These are phyloP conservation scores for Pyrus communis DNA, from an alignment of 306 rosid genomes.

Conservation along the genomic window DNA sequence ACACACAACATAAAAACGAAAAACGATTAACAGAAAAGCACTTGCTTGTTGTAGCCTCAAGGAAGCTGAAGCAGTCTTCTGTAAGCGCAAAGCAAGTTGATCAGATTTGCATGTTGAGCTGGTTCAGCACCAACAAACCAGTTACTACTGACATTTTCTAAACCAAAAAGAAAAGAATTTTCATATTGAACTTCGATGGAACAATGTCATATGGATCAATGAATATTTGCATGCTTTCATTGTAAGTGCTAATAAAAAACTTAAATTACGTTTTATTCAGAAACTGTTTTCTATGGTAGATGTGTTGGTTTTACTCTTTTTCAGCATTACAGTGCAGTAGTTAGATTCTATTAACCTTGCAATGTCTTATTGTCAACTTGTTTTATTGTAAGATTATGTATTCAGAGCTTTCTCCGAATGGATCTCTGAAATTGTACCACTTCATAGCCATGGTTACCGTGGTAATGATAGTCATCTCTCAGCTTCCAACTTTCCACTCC, in stretches of 20 bases:
- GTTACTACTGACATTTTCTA: not conserved
- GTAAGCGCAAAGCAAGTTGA: too few species aligned
- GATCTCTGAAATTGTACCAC: constrained; percentile 68
- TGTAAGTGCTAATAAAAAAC: not conserved
- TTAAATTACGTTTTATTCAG: not conserved
- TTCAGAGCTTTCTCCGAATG: constrained; percentile 54
- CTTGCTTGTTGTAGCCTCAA: too few species aligned
- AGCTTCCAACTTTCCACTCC: constrained; percentile 85
- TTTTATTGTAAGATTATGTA: constrained; percentile 54
- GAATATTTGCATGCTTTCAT: not conserved
- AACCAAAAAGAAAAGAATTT: not conserved
- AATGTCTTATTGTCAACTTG: not conserved
- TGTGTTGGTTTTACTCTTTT: too few species aligned
- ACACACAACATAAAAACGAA: not conserved
- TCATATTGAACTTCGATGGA: not conserved
- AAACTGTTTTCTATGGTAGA: not conserved
- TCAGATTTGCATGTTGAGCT: not conserved
- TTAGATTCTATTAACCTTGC: not conserved
- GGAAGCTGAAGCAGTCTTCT: too few species aligned
- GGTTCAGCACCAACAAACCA: not conserved
- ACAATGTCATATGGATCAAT: not conserved
- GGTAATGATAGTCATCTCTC: constrained; percentile 73
- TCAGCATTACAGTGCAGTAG: not conserved
- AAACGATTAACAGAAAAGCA: not conserved
- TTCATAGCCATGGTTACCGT: constrained; percentile 90